Evolutionary conservation across 2,329 filamentous ascomycete genomes (phyloP).

Genomic region (Aureobasidium sp.): DNA sequence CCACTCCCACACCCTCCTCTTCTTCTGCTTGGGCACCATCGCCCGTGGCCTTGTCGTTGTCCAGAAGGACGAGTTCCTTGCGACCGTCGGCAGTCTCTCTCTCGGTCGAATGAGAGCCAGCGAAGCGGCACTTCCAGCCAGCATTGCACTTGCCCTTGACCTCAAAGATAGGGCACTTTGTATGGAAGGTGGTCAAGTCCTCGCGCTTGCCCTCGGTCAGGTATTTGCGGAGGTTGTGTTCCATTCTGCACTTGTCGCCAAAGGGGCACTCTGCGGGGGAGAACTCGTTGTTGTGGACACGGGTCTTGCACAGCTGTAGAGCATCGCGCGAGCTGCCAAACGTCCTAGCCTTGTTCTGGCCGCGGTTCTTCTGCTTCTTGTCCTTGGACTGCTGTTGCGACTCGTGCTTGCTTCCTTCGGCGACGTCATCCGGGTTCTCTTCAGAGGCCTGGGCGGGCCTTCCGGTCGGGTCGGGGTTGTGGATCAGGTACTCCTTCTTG

Average conservation of each 20-base stretch:
- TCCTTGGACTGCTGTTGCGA: conserved; percentile 36
- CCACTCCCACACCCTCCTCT: conserved; percentile 50
- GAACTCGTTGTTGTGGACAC: conserved; percentile 66
- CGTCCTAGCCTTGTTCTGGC: conserved; percentile 74
- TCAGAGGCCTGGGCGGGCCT: conserved; percentile 13
- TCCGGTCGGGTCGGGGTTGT: conserved; percentile 18
- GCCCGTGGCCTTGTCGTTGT: conserved; percentile 39
- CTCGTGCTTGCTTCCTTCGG: conserved; percentile 41
- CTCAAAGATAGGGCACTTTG: conserved; percentile 75
- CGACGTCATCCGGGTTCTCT: conserved; percentile 28
- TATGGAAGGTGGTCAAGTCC: conserved; percentile 66
- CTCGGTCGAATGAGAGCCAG: conserved; percentile 77
- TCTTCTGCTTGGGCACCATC: conserved; percentile 15
- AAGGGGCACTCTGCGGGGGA: conserved; percentile 67
- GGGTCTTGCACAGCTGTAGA: conserved; percentile 67
- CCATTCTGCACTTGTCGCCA: conserved; percentile 70
- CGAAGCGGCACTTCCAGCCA: conserved; percentile 93
- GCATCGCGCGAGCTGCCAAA: conserved; percentile 75
- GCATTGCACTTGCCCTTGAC: conserved; percentile 65
- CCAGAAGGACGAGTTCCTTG: conserved; percentile 68
- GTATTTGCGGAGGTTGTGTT: conserved; percentile 80
- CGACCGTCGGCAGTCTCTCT: conserved; percentile 66
- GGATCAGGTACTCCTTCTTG: conserved; percentile 56
- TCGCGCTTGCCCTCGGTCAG: conserved; percentile 70
- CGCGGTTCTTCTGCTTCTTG: conserved; percentile 48